Percentiles rank a stretch among this genome's conserved stretches.
phyloP scores from a whole-genome alignment of 257 asterid species.

The Gentiana straminea region DNA sequence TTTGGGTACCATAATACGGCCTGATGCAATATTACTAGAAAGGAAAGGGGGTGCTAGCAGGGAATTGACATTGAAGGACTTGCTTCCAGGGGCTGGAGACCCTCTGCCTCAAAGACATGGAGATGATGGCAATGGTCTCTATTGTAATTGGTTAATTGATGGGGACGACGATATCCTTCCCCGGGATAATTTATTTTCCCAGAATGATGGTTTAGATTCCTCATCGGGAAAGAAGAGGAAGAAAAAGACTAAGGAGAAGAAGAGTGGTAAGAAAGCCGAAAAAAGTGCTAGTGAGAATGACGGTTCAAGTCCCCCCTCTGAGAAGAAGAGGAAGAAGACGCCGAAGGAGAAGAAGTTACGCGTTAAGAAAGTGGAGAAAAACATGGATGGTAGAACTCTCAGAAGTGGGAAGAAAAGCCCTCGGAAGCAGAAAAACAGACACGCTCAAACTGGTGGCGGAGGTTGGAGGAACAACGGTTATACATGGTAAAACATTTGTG shows the following conservation, averaged over 20 bases:
- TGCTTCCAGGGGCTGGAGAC: constrained; percentile 54
- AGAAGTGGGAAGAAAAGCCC: constrained; percentile 1
- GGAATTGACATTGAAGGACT: constrained; percentile 28
- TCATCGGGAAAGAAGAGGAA: background rate
- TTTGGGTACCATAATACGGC: too few relatives aligned
- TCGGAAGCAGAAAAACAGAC: background rate
- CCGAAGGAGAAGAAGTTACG: constrained; percentile 22
- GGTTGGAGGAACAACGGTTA: background rate
- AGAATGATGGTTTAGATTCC: too few relatives aligned
- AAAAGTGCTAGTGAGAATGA: constrained; percentile 10
- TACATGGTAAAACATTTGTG: background rate
- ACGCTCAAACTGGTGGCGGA: background rate
- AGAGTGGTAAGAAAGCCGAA: constrained; percentile 28
- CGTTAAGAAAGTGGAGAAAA: too few relatives aligned
- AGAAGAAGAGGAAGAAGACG: constrained; percentile 17
- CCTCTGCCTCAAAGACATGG: constrained; percentile 29
- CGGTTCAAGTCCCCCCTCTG: constrained; percentile 15
- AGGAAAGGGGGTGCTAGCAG: constrained; percentile 75
- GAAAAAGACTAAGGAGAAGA: constrained; percentile 14
- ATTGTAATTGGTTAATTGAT: too few relatives aligned
- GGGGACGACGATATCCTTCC: too few relatives aligned
- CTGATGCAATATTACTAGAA: constrained; percentile 36
- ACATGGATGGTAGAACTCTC: background rate
- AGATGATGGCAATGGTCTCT: constrained; percentile 17
- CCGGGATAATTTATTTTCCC: too few relatives aligned